A percentile compares a stretch with the other conserved stretches of the same genome.
Evolutionary conservation across 2,329 filamentous ascomycete genomes (phyloP).

Genomic region (Trichoderma afroharzianum): DNA sequence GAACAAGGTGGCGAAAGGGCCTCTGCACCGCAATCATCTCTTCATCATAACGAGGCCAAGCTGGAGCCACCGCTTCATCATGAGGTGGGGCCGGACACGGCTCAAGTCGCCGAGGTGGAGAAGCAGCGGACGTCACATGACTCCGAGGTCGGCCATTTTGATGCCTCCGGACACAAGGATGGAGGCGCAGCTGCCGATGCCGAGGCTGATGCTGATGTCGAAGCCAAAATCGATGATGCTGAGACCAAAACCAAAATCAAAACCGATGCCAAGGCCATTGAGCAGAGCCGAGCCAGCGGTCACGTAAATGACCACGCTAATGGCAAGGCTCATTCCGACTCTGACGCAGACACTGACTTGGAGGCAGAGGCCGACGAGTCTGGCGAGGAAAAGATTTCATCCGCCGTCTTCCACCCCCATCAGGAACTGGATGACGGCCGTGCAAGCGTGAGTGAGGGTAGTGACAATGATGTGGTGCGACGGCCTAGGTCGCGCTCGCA

Average conservation of each 20-base stretch:
- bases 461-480: slow-evolving; percentile 42
- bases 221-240: slow-evolving; percentile 24
- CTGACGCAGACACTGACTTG: slow-evolving; percentile 17
- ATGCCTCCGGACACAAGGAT: slow-evolving; percentile 22
- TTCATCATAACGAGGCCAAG: slow-evolving; percentile 24
- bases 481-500: slow-evolving; percentile 43
- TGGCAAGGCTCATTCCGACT: slow-evolving; percentile 34
- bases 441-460: slow-evolving; percentile 29
- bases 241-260: slow-evolving; percentile 34
- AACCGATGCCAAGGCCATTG: slow-evolving; percentile 8
- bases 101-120: slow-evolving; percentile 26
- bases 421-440: slow-evolving; percentile 48
- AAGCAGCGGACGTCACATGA: slow-evolving; percentile 38
- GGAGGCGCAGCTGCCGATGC: slow-evolving; percentile 20
- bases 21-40: slow-evolving; percentile 18
- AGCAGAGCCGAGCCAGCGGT: neutral
- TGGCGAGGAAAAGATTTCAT: slow-evolving; percentile 82
- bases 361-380: slow-evolving; percentile 54
- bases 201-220: slow-evolving; percentile 28
- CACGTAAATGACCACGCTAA: slow-evolving; percentile 40
- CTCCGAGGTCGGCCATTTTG: slow-evolving; percentile 36
- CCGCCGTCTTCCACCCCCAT: slow-evolving; percentile 77
- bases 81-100: slow-evolving; percentile 27
- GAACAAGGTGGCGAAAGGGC: neutral
- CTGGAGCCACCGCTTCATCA: slow-evolving; percentile 16